These are phyloP conservation scores for Hypoxylon sp. DNA, from an alignment of 2,329 filamentous ascomycete species.

Conservation along the genomic window DNA sequence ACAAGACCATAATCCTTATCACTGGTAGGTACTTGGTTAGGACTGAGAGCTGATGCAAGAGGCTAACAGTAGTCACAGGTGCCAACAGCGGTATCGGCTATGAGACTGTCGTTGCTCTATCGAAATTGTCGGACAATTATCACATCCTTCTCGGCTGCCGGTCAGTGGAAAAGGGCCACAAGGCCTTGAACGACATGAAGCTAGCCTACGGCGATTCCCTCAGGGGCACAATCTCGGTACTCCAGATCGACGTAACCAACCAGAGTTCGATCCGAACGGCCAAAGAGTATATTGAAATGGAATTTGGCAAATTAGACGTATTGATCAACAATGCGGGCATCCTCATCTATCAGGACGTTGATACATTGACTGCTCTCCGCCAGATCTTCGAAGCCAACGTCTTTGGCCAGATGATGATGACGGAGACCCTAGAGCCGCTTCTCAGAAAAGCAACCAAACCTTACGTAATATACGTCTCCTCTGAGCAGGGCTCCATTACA, in stretches of 20 bases:
- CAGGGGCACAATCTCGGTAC: conserved; percentile 69
- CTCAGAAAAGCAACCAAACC: conserved; percentile 51
- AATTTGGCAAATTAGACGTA: conserved; percentile 68
- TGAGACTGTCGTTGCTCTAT: conserved; percentile 57
- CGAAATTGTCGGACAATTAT: conserved; percentile 57
- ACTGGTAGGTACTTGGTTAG: conserved; percentile 48
- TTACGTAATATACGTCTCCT: conserved; percentile 56
- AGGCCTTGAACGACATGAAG: conserved; percentile 50
- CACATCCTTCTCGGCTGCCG: conserved; percentile 59
- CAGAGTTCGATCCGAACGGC: conserved; percentile 70
- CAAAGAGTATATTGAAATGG: conserved; percentile 65
- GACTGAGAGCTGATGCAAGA: not conserved
- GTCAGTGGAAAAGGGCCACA: conserved; percentile 57
- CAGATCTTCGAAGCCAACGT: conserved; percentile 63
- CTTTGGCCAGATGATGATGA: conserved; percentile 51
- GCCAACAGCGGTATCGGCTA: conserved; percentile 65
- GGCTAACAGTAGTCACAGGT: conserved; percentile 41
- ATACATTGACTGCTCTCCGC: conserved; percentile 69
- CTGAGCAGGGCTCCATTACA: conserved; percentile 54
- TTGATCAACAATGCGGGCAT: conserved; percentile 74
- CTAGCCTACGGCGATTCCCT: conserved; percentile 62
- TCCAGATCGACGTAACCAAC: conserved; percentile 71
- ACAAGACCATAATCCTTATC: conserved; percentile 53
- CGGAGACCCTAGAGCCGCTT: conserved; percentile 54
- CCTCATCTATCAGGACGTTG: conserved; percentile 63